Conservation (phyloP, 495 filamentous ascomycete genomes). For the Cercophora samala region DNA sequence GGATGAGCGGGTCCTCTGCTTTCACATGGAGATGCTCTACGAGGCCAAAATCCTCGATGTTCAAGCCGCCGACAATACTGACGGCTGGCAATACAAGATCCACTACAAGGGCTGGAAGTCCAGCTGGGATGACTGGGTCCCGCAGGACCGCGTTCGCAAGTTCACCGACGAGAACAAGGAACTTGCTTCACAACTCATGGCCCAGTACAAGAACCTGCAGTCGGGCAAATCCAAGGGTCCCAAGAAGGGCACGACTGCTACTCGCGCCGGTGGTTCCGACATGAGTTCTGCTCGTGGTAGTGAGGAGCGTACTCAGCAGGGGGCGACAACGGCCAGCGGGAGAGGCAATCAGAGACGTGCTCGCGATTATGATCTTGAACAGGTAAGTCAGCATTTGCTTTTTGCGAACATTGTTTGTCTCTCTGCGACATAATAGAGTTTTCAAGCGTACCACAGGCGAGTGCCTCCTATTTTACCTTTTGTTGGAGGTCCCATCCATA, state of each 20-base stretch:
- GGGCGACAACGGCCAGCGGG: slow-evolving; percentile 58
- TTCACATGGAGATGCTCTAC: slow-evolving; percentile 93
- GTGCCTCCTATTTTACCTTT: not conserved
- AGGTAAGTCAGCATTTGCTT: slow-evolving; percentile 54
- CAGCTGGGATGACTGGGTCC: slow-evolving; percentile 99
- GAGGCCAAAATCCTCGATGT: slow-evolving; percentile 92
- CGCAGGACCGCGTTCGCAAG: slow-evolving; percentile 89
- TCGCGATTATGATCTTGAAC: slow-evolving; percentile 78
- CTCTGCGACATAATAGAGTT: not conserved
- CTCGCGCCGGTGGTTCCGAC: slow-evolving; percentile 65
- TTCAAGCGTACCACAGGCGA: no score
- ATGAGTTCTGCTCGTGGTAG: slow-evolving; percentile 77
- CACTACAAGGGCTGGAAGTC: slow-evolving; percentile 99
- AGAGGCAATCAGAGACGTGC: slow-evolving; percentile 62
- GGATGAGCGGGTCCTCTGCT: slow-evolving; percentile 93
- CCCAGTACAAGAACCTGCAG: slow-evolving; percentile 50
- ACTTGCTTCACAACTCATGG: slow-evolving; percentile 64
- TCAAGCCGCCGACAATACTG: slow-evolving; percentile 63
- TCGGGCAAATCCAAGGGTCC: slow-evolving; percentile 47
- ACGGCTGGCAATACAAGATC: slow-evolving; percentile 77
- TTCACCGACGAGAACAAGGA: slow-evolving; percentile 91
- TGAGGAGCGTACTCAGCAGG: slow-evolving; percentile 70
- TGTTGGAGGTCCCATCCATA: no score
- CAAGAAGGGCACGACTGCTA: slow-evolving; percentile 45
- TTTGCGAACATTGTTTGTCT: slow-evolving; percentile 23